These are phyloP conservation scores for Sindora glabra DNA, from an alignment of 306 rosid genomes.

Conservation along the genomic window DNA sequence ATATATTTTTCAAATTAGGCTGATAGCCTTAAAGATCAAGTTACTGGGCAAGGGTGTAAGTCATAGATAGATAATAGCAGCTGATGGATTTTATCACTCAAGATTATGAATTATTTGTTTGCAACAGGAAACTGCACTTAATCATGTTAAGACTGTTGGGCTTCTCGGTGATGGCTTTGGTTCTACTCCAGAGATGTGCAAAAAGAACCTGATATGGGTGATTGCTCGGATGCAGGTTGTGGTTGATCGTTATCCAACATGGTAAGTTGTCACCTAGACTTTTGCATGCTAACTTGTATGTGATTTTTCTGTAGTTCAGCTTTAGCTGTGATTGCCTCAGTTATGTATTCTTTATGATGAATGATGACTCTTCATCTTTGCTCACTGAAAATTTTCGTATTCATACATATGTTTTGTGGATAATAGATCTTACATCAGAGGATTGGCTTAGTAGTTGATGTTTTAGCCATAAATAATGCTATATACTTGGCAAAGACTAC, in stretches of 20 bases:
- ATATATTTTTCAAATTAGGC: background rate
- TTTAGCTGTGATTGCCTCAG: background rate
- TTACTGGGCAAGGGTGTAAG: background rate
- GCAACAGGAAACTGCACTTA: slow-evolving; percentile 90
- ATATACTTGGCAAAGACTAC: background rate
- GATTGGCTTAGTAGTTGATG: background rate
- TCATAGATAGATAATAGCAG: background rate
- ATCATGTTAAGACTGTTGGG: slow-evolving; percentile 91
- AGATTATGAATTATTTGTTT: slow-evolving; percentile 6
- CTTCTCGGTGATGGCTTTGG: slow-evolving; percentile 97
- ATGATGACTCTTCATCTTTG: background rate
- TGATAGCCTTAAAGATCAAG: background rate
- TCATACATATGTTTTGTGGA: background rate
- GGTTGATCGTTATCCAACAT: slow-evolving; percentile 93
- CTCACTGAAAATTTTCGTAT: background rate
- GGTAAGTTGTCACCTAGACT: slow-evolving; percentile 51
- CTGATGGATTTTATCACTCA: background rate
- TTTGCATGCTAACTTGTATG: background rate
- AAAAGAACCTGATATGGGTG: slow-evolving; percentile 95
- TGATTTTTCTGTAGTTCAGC: background rate
- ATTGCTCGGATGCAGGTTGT: slow-evolving; percentile 92
- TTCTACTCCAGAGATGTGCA: slow-evolving; percentile 93
- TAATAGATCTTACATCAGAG: background rate
- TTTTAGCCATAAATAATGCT: background rate
- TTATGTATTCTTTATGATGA: slow-evolving; percentile 3